Base-by-base conservation (phyloP, 2,329 filamentous ascomycete species). In the Nigrograna mackinnonii region DNA sequence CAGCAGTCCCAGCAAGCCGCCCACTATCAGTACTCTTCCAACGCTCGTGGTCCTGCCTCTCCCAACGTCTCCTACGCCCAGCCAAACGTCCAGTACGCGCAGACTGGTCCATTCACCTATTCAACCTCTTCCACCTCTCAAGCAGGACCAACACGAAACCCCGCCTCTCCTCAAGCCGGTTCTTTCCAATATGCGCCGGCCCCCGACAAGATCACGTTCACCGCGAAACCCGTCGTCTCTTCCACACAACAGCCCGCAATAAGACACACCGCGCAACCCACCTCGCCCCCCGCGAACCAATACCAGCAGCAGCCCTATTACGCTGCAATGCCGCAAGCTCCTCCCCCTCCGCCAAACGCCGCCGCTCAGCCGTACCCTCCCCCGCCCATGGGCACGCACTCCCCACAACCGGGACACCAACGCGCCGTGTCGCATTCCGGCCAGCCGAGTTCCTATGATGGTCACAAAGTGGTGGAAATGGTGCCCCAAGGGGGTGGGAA, bases 171-270 rank as follows among this genome's bases (percentile, higher is more conserved):
- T 21, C 7, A 47, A 31, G 37, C 32, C 12, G 49, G 53, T 18
- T 41, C 47, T 35, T 66, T 63, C 46, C 65, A 72, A 47, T 77
- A 76, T 55, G 68, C 72, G 11, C 57, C 58, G 16, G 44, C 66
- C 16, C 69, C 72, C 3, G 58, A 67, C 6, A 67, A 68, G 22
- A 64, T 75, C 41, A 72, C 63, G 6, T 76, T 73, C 52, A 74
- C 62, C n/a, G 53, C 70, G 22, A 69, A 67, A 44, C 70, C 69
- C 13, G 58, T 70, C 18, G 57, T 44, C 28, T 21, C 49, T 41
- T 41, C 40, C 31, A 31, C 47, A 22, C 52, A 54, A 43, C 60
- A 48, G 35, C 56, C 59, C 28, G 19, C 47, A 11, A 49, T 67
- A 28, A 51, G 55, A 48, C 61, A 65, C 44, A 60, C 50, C 4